phyloP scores from a whole-genome alignment of 2,329 filamentous ascomycete species.

The Ophiobolus disseminans region DNA sequence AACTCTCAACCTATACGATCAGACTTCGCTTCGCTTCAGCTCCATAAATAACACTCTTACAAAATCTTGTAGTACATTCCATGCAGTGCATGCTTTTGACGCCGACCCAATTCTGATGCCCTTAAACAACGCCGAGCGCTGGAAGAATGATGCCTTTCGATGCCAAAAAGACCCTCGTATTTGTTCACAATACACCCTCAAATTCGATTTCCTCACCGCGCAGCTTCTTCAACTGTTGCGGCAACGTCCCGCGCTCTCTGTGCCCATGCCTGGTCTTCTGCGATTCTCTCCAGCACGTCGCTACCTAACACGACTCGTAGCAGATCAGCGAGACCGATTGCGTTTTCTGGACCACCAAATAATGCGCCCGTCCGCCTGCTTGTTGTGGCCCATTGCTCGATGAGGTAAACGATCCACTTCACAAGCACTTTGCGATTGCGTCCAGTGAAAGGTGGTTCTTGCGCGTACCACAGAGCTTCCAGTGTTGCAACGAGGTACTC shows the following conservation, averaged over 20 bases:
- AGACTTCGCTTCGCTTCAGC: constrained; percentile 4
- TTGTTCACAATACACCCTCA: background rate
- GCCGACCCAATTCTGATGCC: constrained; percentile 28
- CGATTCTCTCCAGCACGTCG: constrained; percentile 46
- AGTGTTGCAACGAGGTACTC: constrained; percentile 68
- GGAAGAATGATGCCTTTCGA: constrained; percentile 24
- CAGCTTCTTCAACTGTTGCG: constrained; percentile 38
- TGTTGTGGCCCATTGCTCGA: constrained; percentile 66
- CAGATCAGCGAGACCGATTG: constrained; percentile 51
- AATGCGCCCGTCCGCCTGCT: constrained; percentile 61
- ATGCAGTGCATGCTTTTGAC: constrained; percentile 25
- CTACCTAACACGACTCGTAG: constrained; percentile 53
- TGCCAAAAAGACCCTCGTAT: constrained; percentile 1
- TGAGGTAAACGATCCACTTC: constrained; percentile 67
- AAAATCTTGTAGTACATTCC: constrained; percentile 21
- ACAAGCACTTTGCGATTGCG: constrained; percentile 63
- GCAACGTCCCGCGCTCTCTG: constrained; percentile 37
- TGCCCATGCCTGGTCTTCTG: constrained; percentile 46
- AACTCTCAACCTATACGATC: background rate
- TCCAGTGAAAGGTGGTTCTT: constrained; percentile 69
- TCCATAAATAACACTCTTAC: constrained; percentile 15
- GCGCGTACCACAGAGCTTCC: constrained; percentile 71
- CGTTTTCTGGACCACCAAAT: constrained; percentile 68
- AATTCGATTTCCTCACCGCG: constrained; percentile 23
- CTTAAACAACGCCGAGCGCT: constrained; percentile 40